These are phyloP conservation scores for Pinguiococcus pyrenoidosus DNA, from an alignment of 108 stramenopile genomes.

Conservation along the genomic window DNA sequence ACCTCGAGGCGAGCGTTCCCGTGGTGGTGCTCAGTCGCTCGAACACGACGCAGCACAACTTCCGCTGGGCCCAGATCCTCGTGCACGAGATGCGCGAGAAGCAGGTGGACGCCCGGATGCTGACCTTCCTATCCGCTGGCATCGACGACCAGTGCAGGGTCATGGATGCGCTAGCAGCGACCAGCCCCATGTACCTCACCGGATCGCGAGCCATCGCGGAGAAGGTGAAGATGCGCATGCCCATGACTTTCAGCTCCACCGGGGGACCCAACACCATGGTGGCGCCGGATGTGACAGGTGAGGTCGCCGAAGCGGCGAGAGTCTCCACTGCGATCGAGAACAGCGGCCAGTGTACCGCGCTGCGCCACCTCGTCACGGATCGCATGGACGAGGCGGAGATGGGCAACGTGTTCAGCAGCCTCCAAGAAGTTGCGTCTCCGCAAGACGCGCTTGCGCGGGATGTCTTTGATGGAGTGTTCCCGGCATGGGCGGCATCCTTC, in stretches of 20 bases:
- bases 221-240: slow-evolving; percentile 46
- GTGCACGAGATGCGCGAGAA: slow-evolving; percentile 39
- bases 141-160: slow-evolving; percentile 23
- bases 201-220: slow-evolving; percentile 51
- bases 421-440: slow-evolving; percentile 23
- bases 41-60: slow-evolving; percentile 59
- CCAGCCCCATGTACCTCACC: slow-evolving; percentile 61
- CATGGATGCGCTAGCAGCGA: background rate
- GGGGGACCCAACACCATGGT: slow-evolving; percentile 76
- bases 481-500: no score
- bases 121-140: slow-evolving; percentile 52
- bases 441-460: slow-evolving; percentile 34
- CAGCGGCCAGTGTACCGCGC: slow-evolving; percentile 69
- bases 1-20: slow-evolving; percentile 62
- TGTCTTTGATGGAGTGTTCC: slow-evolving; percentile 57
- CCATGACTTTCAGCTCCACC: slow-evolving; percentile 57
- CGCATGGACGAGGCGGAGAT: slow-evolving; percentile 34
- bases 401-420: slow-evolving; percentile 33
- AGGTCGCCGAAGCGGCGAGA: slow-evolving; percentile 49
- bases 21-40: slow-evolving; percentile 52
- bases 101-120: slow-evolving; percentile 50
- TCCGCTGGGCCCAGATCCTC: slow-evolving; percentile 55
- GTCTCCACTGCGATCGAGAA: slow-evolving; percentile 62
- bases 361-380: slow-evolving; percentile 53
- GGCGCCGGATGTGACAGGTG: slow-evolving; percentile 40